Conservation (phyloP, 2,329 filamentous ascomycete species). For the Talaromyces rugulosus region DNA sequence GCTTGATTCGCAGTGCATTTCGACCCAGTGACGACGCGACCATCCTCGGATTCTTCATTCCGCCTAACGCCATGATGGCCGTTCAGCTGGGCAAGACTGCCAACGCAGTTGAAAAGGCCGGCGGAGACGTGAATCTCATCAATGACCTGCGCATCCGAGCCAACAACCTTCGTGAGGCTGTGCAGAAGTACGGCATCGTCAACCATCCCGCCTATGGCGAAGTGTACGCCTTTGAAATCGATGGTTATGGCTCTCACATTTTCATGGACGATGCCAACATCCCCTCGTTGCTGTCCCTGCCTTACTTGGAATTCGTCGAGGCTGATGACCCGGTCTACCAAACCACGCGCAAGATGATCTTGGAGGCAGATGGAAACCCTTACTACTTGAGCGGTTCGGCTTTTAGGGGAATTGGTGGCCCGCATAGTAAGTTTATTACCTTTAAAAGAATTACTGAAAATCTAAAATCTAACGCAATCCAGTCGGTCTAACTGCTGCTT, state of each 20-base stretch:
- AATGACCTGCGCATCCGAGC: slow-evolving; percentile 53
- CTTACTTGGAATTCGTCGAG: slow-evolving; percentile 55
- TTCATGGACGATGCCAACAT: slow-evolving; percentile 66
- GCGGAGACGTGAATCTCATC: slow-evolving; percentile 51
- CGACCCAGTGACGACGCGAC: slow-evolving; percentile 92
- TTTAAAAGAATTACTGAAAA: neutral
- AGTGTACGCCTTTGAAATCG: slow-evolving; percentile 63
- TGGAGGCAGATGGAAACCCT: slow-evolving; percentile 73
- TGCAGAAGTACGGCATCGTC: slow-evolving; percentile 78
- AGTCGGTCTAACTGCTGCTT: slow-evolving; percentile 84
- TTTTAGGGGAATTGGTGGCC: slow-evolving; percentile 85
- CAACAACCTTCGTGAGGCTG: slow-evolving; percentile 65
- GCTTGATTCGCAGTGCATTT: slow-evolving; percentile 85
- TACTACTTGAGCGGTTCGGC: slow-evolving; percentile 75
- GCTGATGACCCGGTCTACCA: slow-evolving; percentile 67
- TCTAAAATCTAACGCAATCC: neutral
- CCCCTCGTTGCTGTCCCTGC: slow-evolving; percentile 58
- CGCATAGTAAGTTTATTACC: slow-evolving; percentile 48
- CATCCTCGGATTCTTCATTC: slow-evolving; percentile 91
- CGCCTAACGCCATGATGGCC: slow-evolving; percentile 93
- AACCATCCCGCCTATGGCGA: slow-evolving; percentile 48
- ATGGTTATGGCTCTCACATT: slow-evolving; percentile 59
- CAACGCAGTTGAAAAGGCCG: slow-evolving; percentile 58
- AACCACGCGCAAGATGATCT: slow-evolving; percentile 81
- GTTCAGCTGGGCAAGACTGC: slow-evolving; percentile 77